A percentile compares a stretch with the other conserved stretches of the same genome.
These are phyloP conservation scores for Chlorella sp. DNA, from an alignment of 139 green algal genomes.

Conservation along the genomic window DNA sequence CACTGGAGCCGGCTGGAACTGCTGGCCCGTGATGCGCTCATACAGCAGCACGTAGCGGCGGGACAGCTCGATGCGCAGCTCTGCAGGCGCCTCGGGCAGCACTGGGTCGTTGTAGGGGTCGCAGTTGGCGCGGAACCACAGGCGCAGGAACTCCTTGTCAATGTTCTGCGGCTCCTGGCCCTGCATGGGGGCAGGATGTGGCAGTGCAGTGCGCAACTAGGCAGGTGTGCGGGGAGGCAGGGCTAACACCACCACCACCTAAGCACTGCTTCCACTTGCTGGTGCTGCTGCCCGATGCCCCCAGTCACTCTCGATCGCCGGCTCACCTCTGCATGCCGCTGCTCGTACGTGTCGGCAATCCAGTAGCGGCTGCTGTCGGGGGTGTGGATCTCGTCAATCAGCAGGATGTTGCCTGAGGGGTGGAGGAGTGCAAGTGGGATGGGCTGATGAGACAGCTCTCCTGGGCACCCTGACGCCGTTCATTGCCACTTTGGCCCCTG, in stretches of 20 bases:
- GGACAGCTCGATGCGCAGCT: constrained; percentile 92
- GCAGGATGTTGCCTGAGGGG: constrained; percentile 62
- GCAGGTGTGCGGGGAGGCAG: no score
- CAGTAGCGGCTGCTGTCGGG: constrained; percentile 96
- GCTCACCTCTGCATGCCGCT: constrained; percentile 68
- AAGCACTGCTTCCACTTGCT: no score
- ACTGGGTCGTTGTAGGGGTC: constrained; percentile 96
- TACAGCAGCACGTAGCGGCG: constrained; percentile 95
- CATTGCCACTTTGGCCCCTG: no score
- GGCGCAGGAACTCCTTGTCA: constrained; percentile 99
- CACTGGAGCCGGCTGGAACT: constrained; percentile 68
- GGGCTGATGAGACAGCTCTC: no score
- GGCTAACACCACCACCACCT: no score
- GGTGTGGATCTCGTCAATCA: constrained; percentile 96
- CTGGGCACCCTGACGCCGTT: no score
- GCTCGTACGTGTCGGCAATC: constrained; percentile 89
- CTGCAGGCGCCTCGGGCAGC: constrained; percentile 88
- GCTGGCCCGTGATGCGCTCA: constrained; percentile 93
- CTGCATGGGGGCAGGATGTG: background rate
- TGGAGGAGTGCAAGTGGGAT: no score
- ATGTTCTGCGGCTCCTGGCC: constrained; percentile 84
- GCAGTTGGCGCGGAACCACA: constrained; percentile 96
- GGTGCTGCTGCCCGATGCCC: no score
- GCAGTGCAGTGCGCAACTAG: background rate
- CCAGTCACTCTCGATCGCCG: no score